phyloP scores from a whole-genome alignment of 768 basidiomycete species.

The Hygrophorus pudorinus region DNA sequence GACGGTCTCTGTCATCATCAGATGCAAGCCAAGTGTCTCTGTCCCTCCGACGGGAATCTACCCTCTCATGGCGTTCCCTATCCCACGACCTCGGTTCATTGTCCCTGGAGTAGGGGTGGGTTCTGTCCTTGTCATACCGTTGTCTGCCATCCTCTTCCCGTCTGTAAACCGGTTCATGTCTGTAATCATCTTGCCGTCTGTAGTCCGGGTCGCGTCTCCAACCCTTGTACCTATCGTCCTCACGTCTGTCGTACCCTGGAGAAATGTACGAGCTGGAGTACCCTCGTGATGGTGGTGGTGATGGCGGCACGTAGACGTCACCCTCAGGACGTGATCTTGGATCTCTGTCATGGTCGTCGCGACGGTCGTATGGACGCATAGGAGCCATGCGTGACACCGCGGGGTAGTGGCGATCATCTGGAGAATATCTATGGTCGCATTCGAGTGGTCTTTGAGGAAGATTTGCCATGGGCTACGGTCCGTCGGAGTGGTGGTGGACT shows the following conservation, averaged over 20 bases:
- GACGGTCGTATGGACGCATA: background rate
- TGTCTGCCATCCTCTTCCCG: background rate
- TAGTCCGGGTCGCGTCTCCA: background rate
- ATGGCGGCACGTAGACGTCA: background rate
- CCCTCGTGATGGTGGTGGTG: no score
- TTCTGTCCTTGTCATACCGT: background rate
- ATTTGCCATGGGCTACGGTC: constrained; percentile 23
- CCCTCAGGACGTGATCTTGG: background rate
- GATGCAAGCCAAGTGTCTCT: no score
- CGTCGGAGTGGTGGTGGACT: no score
- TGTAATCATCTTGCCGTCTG: background rate
- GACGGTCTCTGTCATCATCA: constrained; percentile 1
- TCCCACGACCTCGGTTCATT: no score
- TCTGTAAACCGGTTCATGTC: background rate
- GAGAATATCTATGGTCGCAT: constrained; percentile 6
- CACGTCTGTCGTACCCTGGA: background rate
- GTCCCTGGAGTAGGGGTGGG: no score
- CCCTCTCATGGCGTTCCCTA: no score
- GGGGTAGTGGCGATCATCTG: constrained; percentile 18
- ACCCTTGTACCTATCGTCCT: no score
- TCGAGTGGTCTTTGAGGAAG: constrained; percentile 32
- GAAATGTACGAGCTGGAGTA: no score
- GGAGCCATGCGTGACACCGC: constrained; percentile 15
- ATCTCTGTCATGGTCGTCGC: background rate
- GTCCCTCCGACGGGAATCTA: no score